Percentiles rank a stretch among this genome's conserved stretches.
Conservation (phyloP, 176 grass and related monocot species). For the Carex littledalei region DNA sequence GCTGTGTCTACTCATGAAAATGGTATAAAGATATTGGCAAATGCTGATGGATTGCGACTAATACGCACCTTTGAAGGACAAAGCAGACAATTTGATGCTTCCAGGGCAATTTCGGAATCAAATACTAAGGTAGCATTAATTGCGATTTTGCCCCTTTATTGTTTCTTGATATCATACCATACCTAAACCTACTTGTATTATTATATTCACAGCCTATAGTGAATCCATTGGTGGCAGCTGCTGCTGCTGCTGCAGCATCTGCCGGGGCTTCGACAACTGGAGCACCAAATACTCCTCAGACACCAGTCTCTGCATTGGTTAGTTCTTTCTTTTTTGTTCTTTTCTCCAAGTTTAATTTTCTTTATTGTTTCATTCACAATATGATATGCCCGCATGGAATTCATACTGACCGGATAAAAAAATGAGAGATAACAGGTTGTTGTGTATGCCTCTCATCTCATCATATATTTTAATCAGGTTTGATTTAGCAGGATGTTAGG, state of each 20-base stretch:
- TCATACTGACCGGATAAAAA: neutral
- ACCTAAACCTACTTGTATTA: neutral
- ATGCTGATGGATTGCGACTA: conserved; percentile 76
- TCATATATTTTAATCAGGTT: too few species aligned
- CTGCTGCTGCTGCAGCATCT: conserved; percentile 39
- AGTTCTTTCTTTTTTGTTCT: conserved; percentile 17
- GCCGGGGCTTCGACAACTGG: conserved; percentile 36
- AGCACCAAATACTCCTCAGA: conserved; percentile 42
- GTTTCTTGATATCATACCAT: neutral
- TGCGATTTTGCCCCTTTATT: neutral
- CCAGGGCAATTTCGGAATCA: conserved; percentile 64
- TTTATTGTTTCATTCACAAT: neutral
- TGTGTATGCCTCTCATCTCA: too few species aligned
- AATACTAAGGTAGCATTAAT: conserved; percentile 64
- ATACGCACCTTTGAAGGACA: conserved; percentile 72
- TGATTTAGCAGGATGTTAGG: too few species aligned
- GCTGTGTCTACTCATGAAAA: conserved; percentile 86
- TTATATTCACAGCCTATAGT: conserved; percentile 64
- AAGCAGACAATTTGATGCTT: conserved; percentile 71
- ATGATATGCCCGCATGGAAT: neutral
- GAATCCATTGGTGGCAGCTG: conserved; percentile 64
- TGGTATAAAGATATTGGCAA: conserved; percentile 96
- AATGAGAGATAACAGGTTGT: neutral
- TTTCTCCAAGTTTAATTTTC: neutral
- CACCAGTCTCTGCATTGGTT: conserved; percentile 70